These are phyloP conservation scores for Lachnellula occidentalis DNA, from an alignment of 2,329 filamentous ascomycete species.

Conservation along the genomic window DNA sequence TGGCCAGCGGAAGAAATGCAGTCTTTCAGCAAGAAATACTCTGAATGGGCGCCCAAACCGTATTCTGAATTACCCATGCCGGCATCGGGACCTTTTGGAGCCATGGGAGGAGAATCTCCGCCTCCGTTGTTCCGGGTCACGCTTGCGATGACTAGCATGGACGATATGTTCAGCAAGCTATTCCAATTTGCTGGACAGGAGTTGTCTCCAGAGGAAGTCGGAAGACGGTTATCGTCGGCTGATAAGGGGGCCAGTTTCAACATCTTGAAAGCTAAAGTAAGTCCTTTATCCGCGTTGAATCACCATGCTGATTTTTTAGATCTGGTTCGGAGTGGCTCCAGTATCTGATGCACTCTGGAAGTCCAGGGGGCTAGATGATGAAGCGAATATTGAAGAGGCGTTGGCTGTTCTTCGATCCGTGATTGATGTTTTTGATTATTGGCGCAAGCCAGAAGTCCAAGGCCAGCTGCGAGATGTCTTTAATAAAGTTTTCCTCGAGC, in stretches of 20 bases:
- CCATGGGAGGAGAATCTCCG: constrained; percentile 7
- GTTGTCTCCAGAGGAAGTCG: neutral
- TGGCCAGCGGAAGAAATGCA: constrained; percentile 13
- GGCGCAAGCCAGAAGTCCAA: constrained; percentile 15
- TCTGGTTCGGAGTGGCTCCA: constrained; percentile 21
- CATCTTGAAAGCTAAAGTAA: constrained; percentile 14
- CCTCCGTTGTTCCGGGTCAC: constrained; percentile 14
- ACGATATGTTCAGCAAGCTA: constrained; percentile 7
- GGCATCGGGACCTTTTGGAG: constrained; percentile 3
- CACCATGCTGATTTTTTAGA: constrained; percentile 9
- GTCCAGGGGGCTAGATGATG: constrained; percentile 17
- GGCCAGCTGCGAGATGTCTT: constrained; percentile 14
- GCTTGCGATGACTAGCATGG: constrained; percentile 13
- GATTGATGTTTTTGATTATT: constrained; percentile 20
- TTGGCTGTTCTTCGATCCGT: constrained; percentile 18
- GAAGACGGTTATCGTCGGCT: neutral
- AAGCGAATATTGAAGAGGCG: constrained; percentile 23
- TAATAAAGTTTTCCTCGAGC: constrained; percentile 20
- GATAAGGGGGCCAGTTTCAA: constrained; percentile 15
- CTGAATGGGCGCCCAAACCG: constrained; percentile 20
- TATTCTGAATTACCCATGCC: constrained; percentile 14
- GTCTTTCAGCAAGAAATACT: constrained; percentile 10
- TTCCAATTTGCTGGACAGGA: neutral
- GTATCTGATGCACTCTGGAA: constrained; percentile 19
- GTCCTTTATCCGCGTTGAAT: neutral